Evolutionary conservation across 306 rosid species (phyloP), one percentile per base, ranked within the genome.

Genomic region (Cyclanthera cordifolia): DNA sequence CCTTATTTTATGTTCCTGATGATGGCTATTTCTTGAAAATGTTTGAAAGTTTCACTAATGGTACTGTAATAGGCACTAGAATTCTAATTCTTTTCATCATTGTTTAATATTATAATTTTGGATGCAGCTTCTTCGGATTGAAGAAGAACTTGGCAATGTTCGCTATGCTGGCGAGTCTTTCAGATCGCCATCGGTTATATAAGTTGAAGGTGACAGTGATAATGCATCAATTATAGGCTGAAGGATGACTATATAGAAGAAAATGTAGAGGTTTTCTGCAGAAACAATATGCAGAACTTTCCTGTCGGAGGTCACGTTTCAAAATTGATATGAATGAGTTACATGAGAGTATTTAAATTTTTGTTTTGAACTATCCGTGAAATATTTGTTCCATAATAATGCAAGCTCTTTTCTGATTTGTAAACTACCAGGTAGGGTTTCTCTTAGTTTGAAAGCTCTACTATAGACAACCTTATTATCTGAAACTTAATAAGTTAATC

Each of bases 161-260:
- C 90, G 85, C n/a, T 94, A 94, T 59, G 99, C 97, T 1, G 97
- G 99, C 8, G 86, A 90, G 77, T 87, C 90, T 61, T 94, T 94
- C 85, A 89, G 96, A 78, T 88, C 97, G 20, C 96, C 86, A 0
- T 88, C 74, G 85, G 78, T 21, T 47, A 56, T 49, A 54, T 45
- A 72, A 30, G 17, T 24, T 41, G 24, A 66, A 24, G 71, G 34
- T 15, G 54, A 13, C 55, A 12, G 70, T 1, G 16, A 24, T 47
- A 1, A 66, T 66, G 55, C 25, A 47, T 25, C 71, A 66, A 46
- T 15, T 46, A 6, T 47, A 45, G 39, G 54, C 37, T 12, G 28
- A 45, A 45, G 34, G 20, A 2, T 13, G 34, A 37, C 55, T 66
- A 46, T 54, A 66, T 46, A 46, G 32, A 66, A 24, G 54, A 24